Evolutionary conservation across 345 rosid species (phyloP).

Genomic region (Toxicodendron radicans): DNA sequence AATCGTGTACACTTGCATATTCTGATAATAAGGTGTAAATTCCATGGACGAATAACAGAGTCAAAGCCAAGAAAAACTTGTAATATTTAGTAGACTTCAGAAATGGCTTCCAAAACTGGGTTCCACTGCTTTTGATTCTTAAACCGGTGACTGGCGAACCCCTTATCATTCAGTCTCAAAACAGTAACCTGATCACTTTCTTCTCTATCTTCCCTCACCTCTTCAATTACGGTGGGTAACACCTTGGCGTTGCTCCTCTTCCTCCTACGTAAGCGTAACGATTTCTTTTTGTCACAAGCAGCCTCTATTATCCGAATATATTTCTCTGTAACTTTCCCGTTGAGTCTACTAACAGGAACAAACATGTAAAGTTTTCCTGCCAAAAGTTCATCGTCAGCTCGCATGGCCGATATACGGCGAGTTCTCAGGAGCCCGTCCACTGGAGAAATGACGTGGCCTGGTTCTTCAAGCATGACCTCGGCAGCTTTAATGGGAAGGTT

Average conservation of each 20-base stretch:
- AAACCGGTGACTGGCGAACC: conserved; percentile 4
- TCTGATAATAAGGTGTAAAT: too few species aligned
- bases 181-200: not conserved
- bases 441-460: conserved; percentile 33
- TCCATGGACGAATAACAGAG: too few species aligned
- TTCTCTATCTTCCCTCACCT: conserved; percentile 2
- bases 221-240: conserved; percentile 23
- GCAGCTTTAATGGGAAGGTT: conserved; percentile 38
- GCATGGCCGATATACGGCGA: conserved; percentile 30
- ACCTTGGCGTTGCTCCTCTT: conserved; percentile 32
- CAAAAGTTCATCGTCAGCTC: conserved; percentile 46
- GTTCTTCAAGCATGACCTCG: conserved; percentile 56
- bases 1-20: too few species aligned
- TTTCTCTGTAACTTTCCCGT: conserved; percentile 28
- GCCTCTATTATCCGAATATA: conserved; percentile 27
- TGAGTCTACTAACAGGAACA: conserved; percentile 25
- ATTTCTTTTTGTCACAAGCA: conserved; percentile 14
- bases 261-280: not conserved
- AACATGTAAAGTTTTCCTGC: conserved; percentile 35
- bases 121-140: conserved; percentile 29
- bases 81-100: conserved; percentile 17
- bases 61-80: not conserved
- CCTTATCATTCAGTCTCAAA: conserved; percentile 8
- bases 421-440: conserved; percentile 27
- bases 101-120: conserved; percentile 43